Conservation (phyloP, 768 basidiomycete species). For the Termitomyces sp. region DNA sequence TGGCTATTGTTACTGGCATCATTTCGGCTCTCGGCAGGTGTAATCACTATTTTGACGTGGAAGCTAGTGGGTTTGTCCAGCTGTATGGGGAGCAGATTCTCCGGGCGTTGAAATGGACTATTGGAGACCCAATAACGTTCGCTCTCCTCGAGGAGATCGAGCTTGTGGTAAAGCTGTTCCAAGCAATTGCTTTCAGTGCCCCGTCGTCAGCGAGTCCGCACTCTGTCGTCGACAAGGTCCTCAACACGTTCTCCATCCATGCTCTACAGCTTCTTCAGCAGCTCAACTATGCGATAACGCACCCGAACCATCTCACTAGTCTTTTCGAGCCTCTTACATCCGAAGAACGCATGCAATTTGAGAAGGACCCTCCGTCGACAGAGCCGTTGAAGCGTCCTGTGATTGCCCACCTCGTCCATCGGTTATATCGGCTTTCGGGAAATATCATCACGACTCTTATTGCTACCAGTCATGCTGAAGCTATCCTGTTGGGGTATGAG, state of each 20-base stretch:
- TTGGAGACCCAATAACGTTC: constrained; percentile 70
- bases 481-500: constrained; percentile 54
- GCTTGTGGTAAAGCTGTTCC: constrained; percentile 72
- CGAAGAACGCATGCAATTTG: constrained; percentile 67
- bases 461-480: constrained; percentile 64
- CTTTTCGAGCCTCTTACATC: constrained; percentile 74
- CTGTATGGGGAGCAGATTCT: constrained; percentile 79
- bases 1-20: constrained; percentile 73
- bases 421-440: constrained; percentile 64
- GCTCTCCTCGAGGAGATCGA: constrained; percentile 82
- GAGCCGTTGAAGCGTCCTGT: constrained; percentile 71
- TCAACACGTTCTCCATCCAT: constrained; percentile 63
- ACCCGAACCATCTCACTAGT: constrained; percentile 84
- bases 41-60: constrained; percentile 77
- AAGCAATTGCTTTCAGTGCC: constrained; percentile 59
- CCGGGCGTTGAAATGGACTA: constrained; percentile 76
- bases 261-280: constrained; percentile 78
- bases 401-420: constrained; percentile 65
- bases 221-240: constrained; percentile 54
- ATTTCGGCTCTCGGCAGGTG: constrained; percentile 56
- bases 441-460: constrained; percentile 68
- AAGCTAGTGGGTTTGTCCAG: constrained; percentile 82
- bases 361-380: constrained; percentile 56
- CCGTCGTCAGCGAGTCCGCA: constrained; percentile 40
- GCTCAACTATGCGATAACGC: constrained; percentile 84